Evolutionary conservation across 78 protist species (phyloP).

Genomic region (Anaeramoeba flamelloides): DNA sequence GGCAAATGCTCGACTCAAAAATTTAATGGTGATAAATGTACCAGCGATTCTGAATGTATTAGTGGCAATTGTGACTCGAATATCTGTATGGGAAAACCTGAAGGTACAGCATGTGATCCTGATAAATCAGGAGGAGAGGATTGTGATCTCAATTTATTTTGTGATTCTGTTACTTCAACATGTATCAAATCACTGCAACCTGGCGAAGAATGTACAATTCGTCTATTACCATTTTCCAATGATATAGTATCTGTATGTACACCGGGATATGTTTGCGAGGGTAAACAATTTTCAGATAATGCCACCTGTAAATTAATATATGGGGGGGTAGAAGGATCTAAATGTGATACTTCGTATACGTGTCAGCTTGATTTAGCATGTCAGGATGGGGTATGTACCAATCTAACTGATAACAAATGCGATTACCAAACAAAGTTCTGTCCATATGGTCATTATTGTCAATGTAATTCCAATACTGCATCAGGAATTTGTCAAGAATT

Average conservation of each 20-base stretch:
- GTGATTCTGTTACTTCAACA: background rate
- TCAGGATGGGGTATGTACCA: background rate
- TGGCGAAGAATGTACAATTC: background rate
- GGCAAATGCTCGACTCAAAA: background rate
- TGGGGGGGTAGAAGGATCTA: background rate
- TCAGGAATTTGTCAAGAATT: background rate
- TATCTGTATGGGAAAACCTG: background rate
- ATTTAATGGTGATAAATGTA: background rate
- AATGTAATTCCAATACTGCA: background rate
- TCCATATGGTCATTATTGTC: background rate
- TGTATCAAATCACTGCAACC: background rate
- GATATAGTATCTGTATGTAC: background rate
- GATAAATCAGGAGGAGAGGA: background rate
- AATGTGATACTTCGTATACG: background rate
- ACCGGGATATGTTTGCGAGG: background rate
- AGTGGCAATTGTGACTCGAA: background rate
- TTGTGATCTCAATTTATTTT: background rate
- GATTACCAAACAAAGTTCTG: background rate
- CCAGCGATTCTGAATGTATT: background rate
- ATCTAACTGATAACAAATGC: background rate
- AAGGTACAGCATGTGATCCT: background rate
- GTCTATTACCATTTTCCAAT: background rate
- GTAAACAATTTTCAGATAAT: background rate
- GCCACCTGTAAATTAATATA: background rate
- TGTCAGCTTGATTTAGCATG: background rate